phyloP scores from a whole-genome alignment of 768 basidiomycete species.

The Mycena rosella region DNA sequence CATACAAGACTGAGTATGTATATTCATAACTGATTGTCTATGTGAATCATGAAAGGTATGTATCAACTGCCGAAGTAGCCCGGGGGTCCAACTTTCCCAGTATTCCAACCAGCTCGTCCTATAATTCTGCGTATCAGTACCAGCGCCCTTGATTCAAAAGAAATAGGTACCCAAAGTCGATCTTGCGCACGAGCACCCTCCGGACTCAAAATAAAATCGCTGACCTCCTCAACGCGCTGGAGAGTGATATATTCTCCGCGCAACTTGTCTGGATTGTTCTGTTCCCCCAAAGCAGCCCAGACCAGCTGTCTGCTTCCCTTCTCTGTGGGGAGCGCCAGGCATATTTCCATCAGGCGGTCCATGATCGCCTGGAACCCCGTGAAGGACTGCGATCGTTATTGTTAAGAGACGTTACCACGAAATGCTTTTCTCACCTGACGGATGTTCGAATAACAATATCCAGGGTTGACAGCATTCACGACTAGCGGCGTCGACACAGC shows the following conservation, averaged over 20 bases:
- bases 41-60: conserved; percentile 9
- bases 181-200: conserved; percentile 44
- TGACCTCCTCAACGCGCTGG: conserved; percentile 43
- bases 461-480: conserved; percentile 39
- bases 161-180: conserved; percentile 46
- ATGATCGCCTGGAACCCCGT: conserved; percentile 11
- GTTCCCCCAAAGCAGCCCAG: conserved; percentile 47
- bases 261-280: conserved; percentile 37
- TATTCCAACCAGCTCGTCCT: conserved; percentile 24
- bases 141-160: background rate
- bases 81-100: conserved; percentile 20
- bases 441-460: conserved; percentile 38
- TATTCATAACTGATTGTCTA: background rate
- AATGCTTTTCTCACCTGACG: too few species aligned
- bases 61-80: background rate
- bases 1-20: background rate
- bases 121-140: background rate
- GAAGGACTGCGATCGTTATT: too few species aligned
- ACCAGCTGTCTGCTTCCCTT: conserved; percentile 46
- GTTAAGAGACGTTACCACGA: too few species aligned
- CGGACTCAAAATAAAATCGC: conserved; percentile 43
- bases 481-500: conserved; percentile 31
- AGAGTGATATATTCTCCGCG: conserved; percentile 48
- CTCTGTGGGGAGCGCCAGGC: conserved; percentile 38
- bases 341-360: conserved; percentile 22